Evolutionary conservation across 768 basidiomycete genomes (phyloP), one percentile per base, ranked within the genome.

Genomic region (Boletus subparvulus): DNA sequence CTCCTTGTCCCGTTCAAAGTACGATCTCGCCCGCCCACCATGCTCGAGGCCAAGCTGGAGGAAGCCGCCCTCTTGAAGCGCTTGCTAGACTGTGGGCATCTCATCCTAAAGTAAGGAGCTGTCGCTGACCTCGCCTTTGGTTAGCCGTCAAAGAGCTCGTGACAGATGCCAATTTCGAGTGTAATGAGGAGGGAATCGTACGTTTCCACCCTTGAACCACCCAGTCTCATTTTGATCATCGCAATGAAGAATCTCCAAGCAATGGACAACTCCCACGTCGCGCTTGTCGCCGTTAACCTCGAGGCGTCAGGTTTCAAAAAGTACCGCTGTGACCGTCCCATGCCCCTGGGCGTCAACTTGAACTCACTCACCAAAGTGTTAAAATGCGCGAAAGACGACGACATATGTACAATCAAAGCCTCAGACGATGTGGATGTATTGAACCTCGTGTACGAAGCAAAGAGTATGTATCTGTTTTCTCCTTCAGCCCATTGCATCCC

Each of bases 241-340:
- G 26, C 9, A 8, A 26, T n/a, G 5, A 49, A 87, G 86, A 84
- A 84, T 52, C 83, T 99, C 6, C 96, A 98, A 78, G 97, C 96
- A 4, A 99, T 98, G 96, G 97, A 98, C 78, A 98, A 98, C 81
- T 97, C 96, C 3, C 96, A 98, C 74, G 96, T 99, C 66, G 97
- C 96, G 1, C 90, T 98, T 62, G 96, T 99, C 40, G 78, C 92
- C 9, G 93, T 97, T 46, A 83, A 88, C 59, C 82, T 99, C 32
- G 77, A 87, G 40, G 83, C 85, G 1, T 76, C 82, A 0, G 92
- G 92, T 33, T 98, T 99, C 81, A 81, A 84, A 64, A 78, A 80
- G 50, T 99, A 88, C 74, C 88, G 97, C 61, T 98, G 96, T 70
- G 97, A 99, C 74, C 84, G 94, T 7, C 91, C 95, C 35, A 92